A percentile compares a stretch with the other conserved stretches of the same genome.
These are phyloP conservation scores for Wickerhamiella galacta DNA, from an alignment of 805 yeast species.

Conservation along the genomic window DNA sequence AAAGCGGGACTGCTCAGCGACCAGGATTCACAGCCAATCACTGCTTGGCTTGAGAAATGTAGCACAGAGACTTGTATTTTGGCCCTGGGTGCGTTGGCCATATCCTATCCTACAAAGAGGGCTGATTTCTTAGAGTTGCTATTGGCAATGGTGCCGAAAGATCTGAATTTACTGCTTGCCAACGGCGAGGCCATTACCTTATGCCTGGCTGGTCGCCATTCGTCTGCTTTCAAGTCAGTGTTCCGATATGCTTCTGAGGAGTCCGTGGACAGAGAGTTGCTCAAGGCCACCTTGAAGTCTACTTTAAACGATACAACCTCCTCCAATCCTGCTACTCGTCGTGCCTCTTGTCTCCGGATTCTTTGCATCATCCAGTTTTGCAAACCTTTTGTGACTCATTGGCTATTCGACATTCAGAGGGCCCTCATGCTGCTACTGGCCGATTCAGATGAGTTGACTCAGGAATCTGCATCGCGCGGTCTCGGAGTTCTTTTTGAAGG, in stretches of 20 bases:
- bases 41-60: too few relatives aligned
- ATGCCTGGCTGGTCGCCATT: slow-evolving; percentile 59
- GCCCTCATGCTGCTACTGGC: slow-evolving; percentile 64
- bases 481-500: slow-evolving; percentile 63
- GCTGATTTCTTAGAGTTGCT: slow-evolving; percentile 28
- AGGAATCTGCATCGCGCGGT: slow-evolving; percentile 85
- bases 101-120: slow-evolving; percentile 22
- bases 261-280: too few relatives aligned
- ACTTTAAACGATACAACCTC: slow-evolving; percentile 52
- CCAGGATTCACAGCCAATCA: too few relatives aligned
- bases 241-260: slow-evolving; percentile 2
- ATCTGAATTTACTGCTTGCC: slow-evolving; percentile 57
- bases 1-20: slow-evolving; percentile 25
- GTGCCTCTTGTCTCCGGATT: slow-evolving; percentile 73
- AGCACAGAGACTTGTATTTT: slow-evolving; percentile 44
- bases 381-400: slow-evolving; percentile 30
- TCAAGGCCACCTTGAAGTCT: slow-evolving; percentile 23
- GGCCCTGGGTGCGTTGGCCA: slow-evolving; percentile 38
- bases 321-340: slow-evolving; percentile 31
- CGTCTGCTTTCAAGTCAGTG: slow-evolving; percentile 28
- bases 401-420: slow-evolving; percentile 47
- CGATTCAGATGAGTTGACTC: slow-evolving; percentile 73
- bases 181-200: slow-evolving; percentile 73
- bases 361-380: slow-evolving; percentile 65
- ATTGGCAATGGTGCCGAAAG: slow-evolving; percentile 49